Evolutionary conservation across 257 asterid genomes (phyloP).

Genomic region (Primulina eburnea): DNA sequence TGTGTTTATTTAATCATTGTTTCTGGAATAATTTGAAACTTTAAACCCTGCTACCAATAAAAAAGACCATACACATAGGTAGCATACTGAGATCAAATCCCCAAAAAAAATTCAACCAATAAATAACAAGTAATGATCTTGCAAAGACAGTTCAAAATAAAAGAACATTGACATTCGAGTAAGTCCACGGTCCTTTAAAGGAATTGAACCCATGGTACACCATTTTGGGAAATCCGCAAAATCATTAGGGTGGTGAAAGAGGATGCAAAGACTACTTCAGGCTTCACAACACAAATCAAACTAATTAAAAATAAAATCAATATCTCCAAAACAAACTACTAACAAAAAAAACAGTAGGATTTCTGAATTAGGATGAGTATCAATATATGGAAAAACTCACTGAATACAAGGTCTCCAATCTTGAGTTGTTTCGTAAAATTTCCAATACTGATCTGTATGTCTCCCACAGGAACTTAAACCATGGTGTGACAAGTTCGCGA

Average conservation of each 20-base stretch:
- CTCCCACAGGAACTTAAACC: slow-evolving; percentile 92
- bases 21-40: not conserved
- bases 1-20: not conserved
- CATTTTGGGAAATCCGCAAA: not conserved
- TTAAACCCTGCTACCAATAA: not conserved
- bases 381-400: slow-evolving; percentile 31
- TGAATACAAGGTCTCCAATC: slow-evolving; percentile 69
- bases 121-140: not conserved
- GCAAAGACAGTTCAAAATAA: not conserved
- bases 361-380: not conserved
- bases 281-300: not conserved
- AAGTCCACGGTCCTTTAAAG: not conserved
- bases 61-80: not conserved
- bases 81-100: not conserved
- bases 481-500: slow-evolving; percentile 83
- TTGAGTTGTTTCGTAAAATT: slow-evolving; percentile 70
- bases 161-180: not conserved
- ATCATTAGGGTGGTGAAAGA: not conserved
- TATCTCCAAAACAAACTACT: not conserved
- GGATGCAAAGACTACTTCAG: not conserved
- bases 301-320: not conserved
- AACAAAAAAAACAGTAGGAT: not conserved
- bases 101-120: not conserved
- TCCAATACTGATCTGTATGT: slow-evolving; percentile 81
- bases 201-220: not conserved